Evolutionary conservation across 768 basidiomycete species (phyloP).

Genomic region (Royoungia palumana): DNA sequence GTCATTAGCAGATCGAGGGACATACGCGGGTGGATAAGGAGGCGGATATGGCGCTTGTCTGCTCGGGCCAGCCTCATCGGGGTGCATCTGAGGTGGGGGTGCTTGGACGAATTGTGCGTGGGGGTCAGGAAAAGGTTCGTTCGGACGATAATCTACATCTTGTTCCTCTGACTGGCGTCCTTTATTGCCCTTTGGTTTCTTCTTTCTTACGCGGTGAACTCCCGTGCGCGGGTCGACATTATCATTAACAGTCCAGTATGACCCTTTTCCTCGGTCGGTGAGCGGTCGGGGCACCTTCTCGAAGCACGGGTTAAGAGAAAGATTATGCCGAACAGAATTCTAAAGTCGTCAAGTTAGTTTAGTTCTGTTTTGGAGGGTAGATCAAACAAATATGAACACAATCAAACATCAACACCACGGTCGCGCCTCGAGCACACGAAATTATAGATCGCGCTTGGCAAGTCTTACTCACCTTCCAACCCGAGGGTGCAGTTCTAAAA

Average conservation of each 20-base stretch:
- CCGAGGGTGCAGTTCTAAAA: conserved; percentile 80
- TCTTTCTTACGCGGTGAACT: conserved; percentile 85
- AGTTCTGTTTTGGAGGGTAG: conserved; percentile 27
- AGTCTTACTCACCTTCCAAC: conserved; percentile 76
- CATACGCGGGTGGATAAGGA: conserved; percentile 55
- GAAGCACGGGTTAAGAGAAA: conserved; percentile 87
- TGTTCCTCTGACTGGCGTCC: conserved; percentile 51
- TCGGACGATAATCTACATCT: conserved; percentile 63
- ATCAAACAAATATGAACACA: conserved; percentile 56
- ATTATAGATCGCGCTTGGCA: background rate
- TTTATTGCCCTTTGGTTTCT: conserved; percentile 64
- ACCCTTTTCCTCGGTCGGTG: conserved; percentile 87
- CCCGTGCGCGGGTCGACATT: conserved; percentile 87
- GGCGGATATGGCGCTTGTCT: conserved; percentile 59
- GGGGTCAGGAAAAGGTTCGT: conserved; percentile 55
- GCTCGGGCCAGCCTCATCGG: conserved; percentile 60
- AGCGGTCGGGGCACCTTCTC: conserved; percentile 90
- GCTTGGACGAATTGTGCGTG: conserved; percentile 51
- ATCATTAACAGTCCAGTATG: conserved; percentile 91
- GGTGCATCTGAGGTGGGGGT: conserved; percentile 49
- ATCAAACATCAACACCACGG: conserved; percentile 66
- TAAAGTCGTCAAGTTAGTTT: conserved; percentile 32
- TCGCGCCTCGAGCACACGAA: conserved; percentile 36
- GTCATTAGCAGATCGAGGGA: background rate
- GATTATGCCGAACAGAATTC: conserved; percentile 90